Evolutionary conservation across 2,329 filamentous ascomycete species (phyloP), one percentile per base, ranked within the genome.

Genomic region (Pseudogymnoascus sp.): DNA sequence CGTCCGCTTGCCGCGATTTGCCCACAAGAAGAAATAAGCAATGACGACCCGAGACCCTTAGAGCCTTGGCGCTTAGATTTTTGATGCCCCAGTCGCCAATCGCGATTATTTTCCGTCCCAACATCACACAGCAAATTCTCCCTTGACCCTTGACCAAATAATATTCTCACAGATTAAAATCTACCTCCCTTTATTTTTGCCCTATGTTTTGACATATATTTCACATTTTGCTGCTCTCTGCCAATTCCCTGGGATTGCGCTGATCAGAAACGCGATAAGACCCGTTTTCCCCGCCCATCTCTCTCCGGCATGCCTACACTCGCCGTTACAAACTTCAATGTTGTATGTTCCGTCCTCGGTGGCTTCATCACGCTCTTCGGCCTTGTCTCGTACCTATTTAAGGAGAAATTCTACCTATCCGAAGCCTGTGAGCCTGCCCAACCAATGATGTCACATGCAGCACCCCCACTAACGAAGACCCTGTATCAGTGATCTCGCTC

Each of bases 331-430:
- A 80, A 83, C 67, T 76, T 84, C 63, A 84, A 84, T 67, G 75
- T 83, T 38, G 59, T 60, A 24, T 61, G 60, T 19, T 87, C 89
- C 61, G 83, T 89, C 7, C 75, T 96, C 10, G 92, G 91, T 14
- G 91, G 89, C 4, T 96, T 93, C 77, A 85, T 96, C 66, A 90
- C 89, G 0, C 69, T 95, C 24, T 96, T 95, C 70, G 91, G 91
- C 1, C 78, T 96, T 40, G 90, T 96, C 0, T 96, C 90, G 1
- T 95, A 90, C 72, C 82, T 96, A 19, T 81, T 89, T 71, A 96
- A 96, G 72, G 91, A 96, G 76, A 88, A 85, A 62, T 92, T 89
- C 72, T 96, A 96, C 73, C 81, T 96, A 1, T 96, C 90, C 0
- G 91, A 96, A 82, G 89, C 92, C 61, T 79, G 90, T 92, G 78